phyloP scores from a whole-genome alignment of 306 rosid genomes.

The Malus domestica region ASM211411v1 NC_041803.1:9182501-9183000 shows the following conservation, averaged over 20 bases:
- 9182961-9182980: slow-evolving; percentile 53
- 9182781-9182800: slow-evolving; percentile 66
- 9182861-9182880: slow-evolving; percentile 49
- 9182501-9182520: slow-evolving; percentile 61
- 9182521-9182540: slow-evolving; percentile 59
- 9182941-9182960: slow-evolving; percentile 52
- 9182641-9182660: slow-evolving; percentile 60
- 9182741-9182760: slow-evolving; percentile 71
- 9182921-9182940: slow-evolving; percentile 52
- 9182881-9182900: slow-evolving; percentile 53
- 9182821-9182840: slow-evolving; percentile 34
- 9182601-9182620: slow-evolving; percentile 57
- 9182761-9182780: slow-evolving; percentile 71
- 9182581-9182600: slow-evolving; percentile 74
- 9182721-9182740: slow-evolving; percentile 58
- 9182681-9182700: slow-evolving; percentile 60
- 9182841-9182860: slow-evolving; percentile 43
- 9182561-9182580: slow-evolving; percentile 48
- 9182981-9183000: slow-evolving; percentile 52
- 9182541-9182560: slow-evolving; percentile 43
- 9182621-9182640: slow-evolving; percentile 62
- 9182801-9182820: slow-evolving; percentile 55
- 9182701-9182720: slow-evolving; percentile 70
- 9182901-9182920: slow-evolving; percentile 56
- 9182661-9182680: slow-evolving; percentile 55